Evolutionary conservation across 352 stramenopile genomes (phyloP).

Genomic region (Phytophthora fragariae): DNA sequence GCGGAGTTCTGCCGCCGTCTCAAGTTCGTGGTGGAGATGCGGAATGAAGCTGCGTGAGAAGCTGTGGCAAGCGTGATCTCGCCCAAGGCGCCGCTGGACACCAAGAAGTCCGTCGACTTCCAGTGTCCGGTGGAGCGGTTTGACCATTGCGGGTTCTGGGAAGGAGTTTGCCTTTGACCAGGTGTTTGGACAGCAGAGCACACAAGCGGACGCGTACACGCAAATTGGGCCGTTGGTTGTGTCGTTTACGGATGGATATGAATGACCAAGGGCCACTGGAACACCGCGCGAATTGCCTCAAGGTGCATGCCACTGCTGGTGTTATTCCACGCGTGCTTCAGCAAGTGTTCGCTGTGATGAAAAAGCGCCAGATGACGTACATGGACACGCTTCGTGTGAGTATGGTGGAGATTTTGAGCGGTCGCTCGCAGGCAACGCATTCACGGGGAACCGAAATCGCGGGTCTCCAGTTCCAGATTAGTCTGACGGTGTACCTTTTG

Average conservation of each 20-base stretch:
- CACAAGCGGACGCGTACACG: slow-evolving; percentile 93
- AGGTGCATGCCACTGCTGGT: slow-evolving; percentile 73
- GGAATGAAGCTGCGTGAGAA: slow-evolving; percentile 72
- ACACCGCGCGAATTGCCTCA: slow-evolving; percentile 33
- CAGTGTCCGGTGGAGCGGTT: slow-evolving; percentile 72
- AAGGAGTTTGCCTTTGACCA: slow-evolving; percentile 98
- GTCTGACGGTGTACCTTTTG: no score
- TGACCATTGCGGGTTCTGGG: slow-evolving; percentile 80
- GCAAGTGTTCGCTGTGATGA: slow-evolving; percentile 92
- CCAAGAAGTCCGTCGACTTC: slow-evolving; percentile 66
- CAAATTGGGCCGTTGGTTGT: slow-evolving; percentile 96
- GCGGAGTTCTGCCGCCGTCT: slow-evolving; percentile 74
- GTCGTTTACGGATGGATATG: slow-evolving; percentile 97
- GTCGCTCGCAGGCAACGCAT: no score
- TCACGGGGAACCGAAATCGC: no score
- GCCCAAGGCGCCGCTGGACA: slow-evolving; percentile 68
- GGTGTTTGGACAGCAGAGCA: slow-evolving; percentile 94
- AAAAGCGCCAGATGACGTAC: slow-evolving; percentile 75
- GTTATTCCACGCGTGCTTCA: slow-evolving; percentile 97
- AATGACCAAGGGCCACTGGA: slow-evolving; percentile 34
- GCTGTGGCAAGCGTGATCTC: slow-evolving; percentile 84
- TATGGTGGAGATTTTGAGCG: slow-evolving; percentile 96
- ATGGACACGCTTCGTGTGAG: slow-evolving; percentile 83
- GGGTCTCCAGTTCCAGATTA: no score
- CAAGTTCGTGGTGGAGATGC: slow-evolving; percentile 91